A percentile compares a stretch with the other conserved stretches of the same genome.
These are phyloP conservation scores for Alternaria viburni DNA, from an alignment of 2,329 filamentous ascomycete species.

Conservation along the genomic window DNA sequence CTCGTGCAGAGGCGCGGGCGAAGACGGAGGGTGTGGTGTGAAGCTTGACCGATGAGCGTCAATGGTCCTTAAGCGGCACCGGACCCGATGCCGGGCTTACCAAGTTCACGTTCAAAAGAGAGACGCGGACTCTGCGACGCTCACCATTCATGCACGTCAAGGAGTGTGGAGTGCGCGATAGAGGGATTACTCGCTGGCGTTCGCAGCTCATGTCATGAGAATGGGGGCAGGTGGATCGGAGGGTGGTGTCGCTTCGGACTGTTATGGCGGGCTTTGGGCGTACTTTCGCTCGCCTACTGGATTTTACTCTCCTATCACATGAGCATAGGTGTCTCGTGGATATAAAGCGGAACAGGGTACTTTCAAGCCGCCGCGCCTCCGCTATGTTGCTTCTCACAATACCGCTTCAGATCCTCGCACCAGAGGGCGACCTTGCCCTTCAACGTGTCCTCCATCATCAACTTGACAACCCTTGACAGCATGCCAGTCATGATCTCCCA, in stretches of 20 bases:
- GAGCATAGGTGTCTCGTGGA: neutral
- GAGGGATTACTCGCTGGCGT: neutral
- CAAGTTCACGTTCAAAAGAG: neutral
- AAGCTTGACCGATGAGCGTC: neutral
- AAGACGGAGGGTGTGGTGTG: neutral
- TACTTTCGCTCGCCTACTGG: neutral
- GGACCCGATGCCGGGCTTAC: neutral
- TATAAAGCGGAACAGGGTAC: neutral
- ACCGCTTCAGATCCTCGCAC: slow-evolving; percentile 26
- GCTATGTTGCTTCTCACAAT: slow-evolving; percentile 12
- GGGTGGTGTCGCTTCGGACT: neutral
- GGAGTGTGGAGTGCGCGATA: neutral
- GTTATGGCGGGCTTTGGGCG: neutral
- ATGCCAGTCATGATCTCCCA: slow-evolving; percentile 33
- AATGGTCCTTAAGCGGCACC: neutral
- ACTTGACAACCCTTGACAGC: slow-evolving; percentile 23
- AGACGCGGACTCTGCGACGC: neutral
- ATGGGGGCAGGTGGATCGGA: neutral
- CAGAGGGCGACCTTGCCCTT: slow-evolving; percentile 23
- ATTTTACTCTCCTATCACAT: neutral
- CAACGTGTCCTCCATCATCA: slow-evolving; percentile 20
- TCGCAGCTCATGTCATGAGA: neutral
- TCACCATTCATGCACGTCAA: neutral
- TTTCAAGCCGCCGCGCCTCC: neutral
- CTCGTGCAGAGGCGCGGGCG: neutral